Evolutionary conservation across 306 rosid genomes (phyloP).

Genomic region (Fragaria vesca): DNA sequence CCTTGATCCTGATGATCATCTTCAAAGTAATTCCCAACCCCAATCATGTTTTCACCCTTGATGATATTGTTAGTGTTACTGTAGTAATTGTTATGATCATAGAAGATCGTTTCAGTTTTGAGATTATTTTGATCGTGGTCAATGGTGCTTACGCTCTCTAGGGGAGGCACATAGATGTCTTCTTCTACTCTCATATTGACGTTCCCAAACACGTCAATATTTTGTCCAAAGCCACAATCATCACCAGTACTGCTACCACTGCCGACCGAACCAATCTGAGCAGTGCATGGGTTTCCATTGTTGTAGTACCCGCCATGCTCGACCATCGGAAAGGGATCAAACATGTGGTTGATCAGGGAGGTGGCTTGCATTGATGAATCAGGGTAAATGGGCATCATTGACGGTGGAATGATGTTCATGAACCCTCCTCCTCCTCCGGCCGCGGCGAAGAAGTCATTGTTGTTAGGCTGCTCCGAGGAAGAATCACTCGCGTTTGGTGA

Average conservation of each 20-base stretch:
- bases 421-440: constrained; percentile 6
- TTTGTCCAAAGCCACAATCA: constrained; percentile 37
- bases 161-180: constrained; percentile 61
- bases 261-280: constrained; percentile 26
- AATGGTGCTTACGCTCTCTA: constrained; percentile 50
- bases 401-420: constrained; percentile 13
- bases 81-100: constrained; percentile 26
- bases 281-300: constrained; percentile 32
- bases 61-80: constrained; percentile 28
- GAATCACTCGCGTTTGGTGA: constrained; percentile 71
- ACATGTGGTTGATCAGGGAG: constrained; percentile 40
- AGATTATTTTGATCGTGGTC: constrained; percentile 23
- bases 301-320: constrained; percentile 44
- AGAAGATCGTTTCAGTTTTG: constrained; percentile 40
- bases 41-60: constrained; percentile 36
- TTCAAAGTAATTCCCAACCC: constrained; percentile 53
- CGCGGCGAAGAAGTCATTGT: constrained; percentile 7
- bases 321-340: constrained; percentile 40
- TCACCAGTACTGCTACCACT: neutral
- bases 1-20: constrained; percentile 56
- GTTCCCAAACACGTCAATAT: constrained; percentile 32
- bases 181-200: constrained; percentile 36
- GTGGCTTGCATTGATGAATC: constrained; percentile 44
- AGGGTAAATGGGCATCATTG: constrained; percentile 42
- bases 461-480: constrained; percentile 35